These are phyloP conservation scores for Beta vulgaris DNA, from an alignment of 148 eudicot genomes.

Conservation along the genomic window DNA sequence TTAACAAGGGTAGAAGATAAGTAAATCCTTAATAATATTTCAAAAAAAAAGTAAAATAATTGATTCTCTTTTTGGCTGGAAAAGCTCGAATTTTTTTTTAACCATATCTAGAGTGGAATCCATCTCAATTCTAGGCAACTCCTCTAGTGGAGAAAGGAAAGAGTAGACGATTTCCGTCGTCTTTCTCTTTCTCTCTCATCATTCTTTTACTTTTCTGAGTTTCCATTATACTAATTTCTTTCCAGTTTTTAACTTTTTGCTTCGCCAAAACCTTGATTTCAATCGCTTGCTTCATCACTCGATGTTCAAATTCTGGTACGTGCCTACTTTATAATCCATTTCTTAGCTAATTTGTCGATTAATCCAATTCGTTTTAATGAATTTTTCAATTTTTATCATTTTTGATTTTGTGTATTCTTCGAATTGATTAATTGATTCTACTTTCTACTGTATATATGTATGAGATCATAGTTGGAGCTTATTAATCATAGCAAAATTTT, in stretches of 20 bases:
- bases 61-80: too few relatives aligned
- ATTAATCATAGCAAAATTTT: too few relatives aligned
- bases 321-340: not conserved
- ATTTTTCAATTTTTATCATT: not conserved
- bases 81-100: too few relatives aligned
- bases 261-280: not conserved
- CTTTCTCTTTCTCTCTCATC: not conserved
- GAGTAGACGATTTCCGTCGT: not conserved
- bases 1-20: too few relatives aligned
- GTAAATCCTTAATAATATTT: too few relatives aligned
- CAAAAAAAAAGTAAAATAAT: too few relatives aligned
- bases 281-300: not conserved
- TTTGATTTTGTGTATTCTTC: not conserved
- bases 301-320: conserved; percentile 6
- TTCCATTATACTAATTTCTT: not conserved
- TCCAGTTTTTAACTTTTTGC: not conserved
- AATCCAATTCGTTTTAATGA: not conserved
- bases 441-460: too few relatives aligned
- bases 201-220: too few relatives aligned
- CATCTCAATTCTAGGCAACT: too few relatives aligned
- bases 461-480: too few relatives aligned
- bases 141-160: too few relatives aligned
- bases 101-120: too few relatives aligned
- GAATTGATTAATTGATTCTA: not conserved
- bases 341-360: not conserved